Conservation (phyloP, 306 rosid genomes). For the Cicer judaicum region DNA sequence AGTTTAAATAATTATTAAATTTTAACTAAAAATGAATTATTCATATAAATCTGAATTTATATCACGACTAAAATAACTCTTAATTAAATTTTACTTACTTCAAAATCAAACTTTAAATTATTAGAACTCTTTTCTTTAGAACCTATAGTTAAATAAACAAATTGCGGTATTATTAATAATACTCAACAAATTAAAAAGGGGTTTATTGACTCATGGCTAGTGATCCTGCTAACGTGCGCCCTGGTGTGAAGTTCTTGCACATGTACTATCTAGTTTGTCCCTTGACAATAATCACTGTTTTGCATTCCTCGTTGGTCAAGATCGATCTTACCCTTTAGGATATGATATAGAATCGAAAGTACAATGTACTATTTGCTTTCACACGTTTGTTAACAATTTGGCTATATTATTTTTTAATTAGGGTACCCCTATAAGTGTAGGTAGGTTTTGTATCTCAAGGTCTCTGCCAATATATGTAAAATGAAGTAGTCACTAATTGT, state of each 20-base stretch:
- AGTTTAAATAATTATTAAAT: too few species aligned
- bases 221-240: constrained; percentile 47
- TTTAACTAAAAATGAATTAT: too few species aligned
- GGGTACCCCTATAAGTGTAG: constrained; percentile 32
- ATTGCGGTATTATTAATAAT: too few species aligned
- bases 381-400: constrained; percentile 45
- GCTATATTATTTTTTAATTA: constrained; percentile 22
- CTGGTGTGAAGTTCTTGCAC: not conserved
- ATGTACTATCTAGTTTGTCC: constrained; percentile 28
- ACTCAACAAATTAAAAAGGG: not conserved
- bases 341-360: constrained; percentile 39
- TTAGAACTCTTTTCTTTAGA: too few species aligned
- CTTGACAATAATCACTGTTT: constrained; percentile 45
- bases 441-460: constrained; percentile 40
- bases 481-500: not conserved
- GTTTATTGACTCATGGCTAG: not conserved
- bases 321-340: constrained; percentile 46
- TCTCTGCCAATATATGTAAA: not conserved
- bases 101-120: too few species aligned
- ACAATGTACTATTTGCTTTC: constrained; percentile 43
- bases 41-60: too few species aligned
- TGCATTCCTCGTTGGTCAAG: constrained; percentile 52
- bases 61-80: too few species aligned
- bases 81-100: too few species aligned
- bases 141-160: too few species aligned